A percentile compares a stretch with the other conserved stretches of the same genome.
phyloP scores from a whole-genome alignment of 371 early-diverging fungal species.

The Rhizopus delemar region DNA sequence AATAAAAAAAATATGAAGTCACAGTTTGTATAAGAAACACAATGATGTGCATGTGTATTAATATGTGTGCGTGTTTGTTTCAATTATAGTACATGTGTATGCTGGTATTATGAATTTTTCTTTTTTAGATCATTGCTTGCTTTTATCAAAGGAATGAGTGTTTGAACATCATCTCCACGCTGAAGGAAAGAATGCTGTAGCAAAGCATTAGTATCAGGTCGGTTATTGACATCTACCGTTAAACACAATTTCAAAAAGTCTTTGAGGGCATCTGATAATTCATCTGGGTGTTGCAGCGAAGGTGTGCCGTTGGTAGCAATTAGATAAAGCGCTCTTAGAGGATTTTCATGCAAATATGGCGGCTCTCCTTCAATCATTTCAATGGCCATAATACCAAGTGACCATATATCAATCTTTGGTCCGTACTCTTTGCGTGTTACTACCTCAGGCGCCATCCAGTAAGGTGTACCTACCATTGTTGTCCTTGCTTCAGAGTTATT shows the following conservation, averaged over 20 bases:
- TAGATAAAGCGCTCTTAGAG: constrained; percentile 78
- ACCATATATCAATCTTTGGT: constrained; percentile 91
- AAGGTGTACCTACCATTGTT: constrained; percentile 85
- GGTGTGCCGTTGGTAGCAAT: constrained; percentile 91
- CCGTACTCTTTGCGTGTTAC: constrained; percentile 89
- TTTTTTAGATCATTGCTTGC: constrained; percentile 72
- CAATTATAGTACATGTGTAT: neutral
- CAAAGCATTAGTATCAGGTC: constrained; percentile 36
- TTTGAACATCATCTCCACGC: constrained; percentile 80
- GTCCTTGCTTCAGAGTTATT: constrained; percentile 70
- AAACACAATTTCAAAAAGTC: constrained; percentile 72
- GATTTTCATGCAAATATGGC: constrained; percentile 86
- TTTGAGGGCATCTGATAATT: constrained; percentile 62
- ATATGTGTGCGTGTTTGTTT: neutral
- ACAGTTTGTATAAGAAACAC: neutral
- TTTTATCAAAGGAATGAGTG: constrained; percentile 86
- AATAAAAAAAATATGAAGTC: neutral
- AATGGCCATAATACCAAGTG: constrained; percentile 87
- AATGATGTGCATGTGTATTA: neutral
- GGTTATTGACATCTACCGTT: constrained; percentile 63
- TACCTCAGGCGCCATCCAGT: constrained; percentile 93
- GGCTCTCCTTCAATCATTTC: constrained; percentile 86
- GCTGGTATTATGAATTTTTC: neutral
- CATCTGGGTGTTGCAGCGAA: constrained; percentile 74
- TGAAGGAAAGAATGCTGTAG: constrained; percentile 82